Percentiles rank a stretch among this genome's conserved stretches.
These are phyloP conservation scores for Sporothrix protearum DNA, from an alignment of 2,329 filamentous ascomycete genomes.

Conservation along the genomic window DNA sequence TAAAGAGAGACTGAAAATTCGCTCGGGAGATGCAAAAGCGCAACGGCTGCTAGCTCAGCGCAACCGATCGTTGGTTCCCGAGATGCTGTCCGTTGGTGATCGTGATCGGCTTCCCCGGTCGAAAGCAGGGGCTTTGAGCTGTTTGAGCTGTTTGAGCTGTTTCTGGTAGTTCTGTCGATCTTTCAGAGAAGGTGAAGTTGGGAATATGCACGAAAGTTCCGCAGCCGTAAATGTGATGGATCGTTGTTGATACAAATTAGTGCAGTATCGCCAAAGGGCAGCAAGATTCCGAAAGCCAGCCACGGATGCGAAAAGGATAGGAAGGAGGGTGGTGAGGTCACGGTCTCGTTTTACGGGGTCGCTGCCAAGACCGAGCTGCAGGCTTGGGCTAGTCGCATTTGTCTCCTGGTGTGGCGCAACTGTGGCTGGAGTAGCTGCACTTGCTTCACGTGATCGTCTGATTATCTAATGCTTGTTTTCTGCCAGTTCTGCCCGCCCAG, in stretches of 20 bases:
- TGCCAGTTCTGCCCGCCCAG: neutral
- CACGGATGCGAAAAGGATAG: neutral
- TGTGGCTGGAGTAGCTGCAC: neutral
- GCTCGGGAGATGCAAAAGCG: neutral
- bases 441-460: constrained; percentile 7
- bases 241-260: neutral
- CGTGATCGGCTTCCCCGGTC: constrained; percentile 5
- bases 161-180: neutral
- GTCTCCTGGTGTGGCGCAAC: neutral
- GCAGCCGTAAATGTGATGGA: neutral
- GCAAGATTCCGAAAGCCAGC: neutral
- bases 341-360: neutral
- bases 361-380: neutral
- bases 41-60: neutral
- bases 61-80: neutral
- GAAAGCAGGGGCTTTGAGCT: neutral
- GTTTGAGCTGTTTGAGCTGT: neutral
- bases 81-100: neutral
- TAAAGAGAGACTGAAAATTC: no score
- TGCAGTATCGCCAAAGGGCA: neutral
- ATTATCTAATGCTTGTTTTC: neutral
- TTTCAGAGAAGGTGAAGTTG: neutral
- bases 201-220: neutral
- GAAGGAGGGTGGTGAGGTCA: constrained; percentile 13
- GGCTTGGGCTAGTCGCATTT: neutral